Conservation (phyloP, 192 early-diverging fungal species). For the Oehlia diaphana region DNA sequence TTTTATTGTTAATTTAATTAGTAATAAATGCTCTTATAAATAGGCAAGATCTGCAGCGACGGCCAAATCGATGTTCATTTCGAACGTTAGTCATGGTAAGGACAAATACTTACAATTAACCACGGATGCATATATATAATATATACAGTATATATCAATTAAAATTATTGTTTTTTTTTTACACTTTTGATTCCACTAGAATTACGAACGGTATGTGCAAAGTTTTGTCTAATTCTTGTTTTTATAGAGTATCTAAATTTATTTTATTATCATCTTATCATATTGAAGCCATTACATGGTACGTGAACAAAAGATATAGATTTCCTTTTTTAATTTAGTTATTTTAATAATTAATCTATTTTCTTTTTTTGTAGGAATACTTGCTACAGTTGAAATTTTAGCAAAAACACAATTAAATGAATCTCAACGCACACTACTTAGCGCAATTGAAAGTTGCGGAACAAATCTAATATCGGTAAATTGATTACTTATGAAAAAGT, state of each 20-base stretch:
- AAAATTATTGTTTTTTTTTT: background rate
- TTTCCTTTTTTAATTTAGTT: background rate
- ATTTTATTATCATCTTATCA: background rate
- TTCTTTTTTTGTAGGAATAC: background rate
- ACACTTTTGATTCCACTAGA: background rate
- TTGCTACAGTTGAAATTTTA: background rate
- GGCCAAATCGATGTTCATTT: conserved; percentile 12
- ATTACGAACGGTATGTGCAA: conserved; percentile 7
- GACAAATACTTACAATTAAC: too few species aligned
- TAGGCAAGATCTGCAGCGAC: conserved; percentile 2
- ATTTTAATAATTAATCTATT: background rate
- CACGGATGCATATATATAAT: background rate
- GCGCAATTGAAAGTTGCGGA: conserved; percentile 14
- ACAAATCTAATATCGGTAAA: conserved; percentile 16
- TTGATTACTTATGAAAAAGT: background rate
- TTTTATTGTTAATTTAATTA: background rate
- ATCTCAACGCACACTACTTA: conserved; percentile 12
- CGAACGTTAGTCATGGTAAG: conserved; percentile 12
- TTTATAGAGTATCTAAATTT: background rate
- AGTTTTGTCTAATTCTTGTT: background rate
- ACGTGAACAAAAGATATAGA: background rate
- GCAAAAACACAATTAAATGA: conserved; percentile 7
- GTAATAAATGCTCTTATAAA: background rate
- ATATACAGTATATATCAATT: background rate
- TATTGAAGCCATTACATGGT: background rate